Percentiles rank a stretch among this genome's conserved stretches.
Evolutionary conservation across 192 early-diverging fungal genomes (phyloP).

Genomic region (Coemansia sp.): DNA sequence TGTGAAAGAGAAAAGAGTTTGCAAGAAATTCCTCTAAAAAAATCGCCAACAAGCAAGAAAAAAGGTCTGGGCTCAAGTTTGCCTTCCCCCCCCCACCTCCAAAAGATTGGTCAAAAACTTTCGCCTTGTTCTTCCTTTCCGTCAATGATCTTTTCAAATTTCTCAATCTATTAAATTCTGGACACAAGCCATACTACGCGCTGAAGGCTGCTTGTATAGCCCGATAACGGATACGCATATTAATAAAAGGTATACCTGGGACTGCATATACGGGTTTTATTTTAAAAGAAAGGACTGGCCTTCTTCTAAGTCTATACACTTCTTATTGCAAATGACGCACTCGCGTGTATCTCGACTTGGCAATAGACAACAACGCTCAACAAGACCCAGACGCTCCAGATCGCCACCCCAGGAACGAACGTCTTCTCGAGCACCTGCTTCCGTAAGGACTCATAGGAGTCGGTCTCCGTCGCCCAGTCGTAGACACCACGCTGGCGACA

Average conservation of each 20-base stretch:
- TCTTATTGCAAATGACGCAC: slow-evolving; percentile 27
- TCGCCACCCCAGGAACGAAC: slow-evolving; percentile 21
- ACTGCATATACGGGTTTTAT: too few species aligned
- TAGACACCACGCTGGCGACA: background rate
- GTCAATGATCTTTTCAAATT: background rate
- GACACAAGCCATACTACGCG: background rate
- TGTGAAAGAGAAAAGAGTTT: slow-evolving; percentile 8
- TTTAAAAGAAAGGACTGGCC: too few species aligned
- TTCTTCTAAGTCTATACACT: too few species aligned
- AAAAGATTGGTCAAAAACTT: too few species aligned
- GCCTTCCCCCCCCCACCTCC: background rate
- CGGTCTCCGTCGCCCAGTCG: slow-evolving; percentile 20
- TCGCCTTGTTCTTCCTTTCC: too few species aligned
- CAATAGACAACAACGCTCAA: slow-evolving; percentile 21
- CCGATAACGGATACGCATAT: background rate
- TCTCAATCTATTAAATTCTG: background rate
- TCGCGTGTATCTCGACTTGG: slow-evolving; percentile 33
- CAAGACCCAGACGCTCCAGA: slow-evolving; percentile 21
- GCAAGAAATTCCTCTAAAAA: slow-evolving; percentile 1
- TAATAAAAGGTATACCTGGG: background rate
- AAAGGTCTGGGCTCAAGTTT: background rate
- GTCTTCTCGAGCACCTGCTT: background rate
- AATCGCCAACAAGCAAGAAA: slow-evolving; percentile 2
- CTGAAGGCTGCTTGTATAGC: too few species aligned
- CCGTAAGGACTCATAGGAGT: slow-evolving; percentile 4